Evolutionary conservation across 441 rosid genomes (phyloP).

Genomic region (Pelargonium australe): DNA sequence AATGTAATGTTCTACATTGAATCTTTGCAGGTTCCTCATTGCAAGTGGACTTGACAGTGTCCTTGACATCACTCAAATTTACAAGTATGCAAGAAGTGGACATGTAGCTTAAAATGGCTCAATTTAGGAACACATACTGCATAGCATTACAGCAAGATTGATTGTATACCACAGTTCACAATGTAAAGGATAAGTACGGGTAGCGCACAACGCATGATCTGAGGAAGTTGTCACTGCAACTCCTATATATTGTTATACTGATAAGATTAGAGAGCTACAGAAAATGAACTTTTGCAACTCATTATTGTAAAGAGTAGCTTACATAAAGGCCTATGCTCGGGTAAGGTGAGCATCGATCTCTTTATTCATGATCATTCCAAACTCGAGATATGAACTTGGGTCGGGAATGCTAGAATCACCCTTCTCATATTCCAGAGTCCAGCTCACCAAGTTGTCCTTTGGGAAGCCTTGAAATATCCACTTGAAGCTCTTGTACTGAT

Average conservation of each 20-base stretch:
- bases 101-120: background rate
- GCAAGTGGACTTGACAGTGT: slow-evolving; percentile 49
- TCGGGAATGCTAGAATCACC: too few species aligned
- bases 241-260: background rate
- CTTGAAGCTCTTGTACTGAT: too few species aligned
- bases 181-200: background rate
- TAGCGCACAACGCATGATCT: background rate
- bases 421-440: too few species aligned
- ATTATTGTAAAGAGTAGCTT: too few species aligned
- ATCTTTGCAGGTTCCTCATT: slow-evolving; percentile 45
- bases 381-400: too few species aligned
- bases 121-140: background rate
- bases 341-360: too few species aligned
- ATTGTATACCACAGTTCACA: background rate
- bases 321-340: too few species aligned
- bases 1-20: background rate
- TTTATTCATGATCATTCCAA: too few species aligned
- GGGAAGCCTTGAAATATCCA: too few species aligned
- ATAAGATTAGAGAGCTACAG: background rate
- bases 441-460: too few species aligned
- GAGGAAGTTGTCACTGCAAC: background rate
- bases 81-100: slow-evolving; percentile 31
- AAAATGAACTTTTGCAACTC: too few species aligned
- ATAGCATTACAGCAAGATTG: background rate
- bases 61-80: slow-evolving; percentile 51